phyloP scores from a whole-genome alignment of 169 alveolate genomes.

The Miamiensis avidus region DNA sequence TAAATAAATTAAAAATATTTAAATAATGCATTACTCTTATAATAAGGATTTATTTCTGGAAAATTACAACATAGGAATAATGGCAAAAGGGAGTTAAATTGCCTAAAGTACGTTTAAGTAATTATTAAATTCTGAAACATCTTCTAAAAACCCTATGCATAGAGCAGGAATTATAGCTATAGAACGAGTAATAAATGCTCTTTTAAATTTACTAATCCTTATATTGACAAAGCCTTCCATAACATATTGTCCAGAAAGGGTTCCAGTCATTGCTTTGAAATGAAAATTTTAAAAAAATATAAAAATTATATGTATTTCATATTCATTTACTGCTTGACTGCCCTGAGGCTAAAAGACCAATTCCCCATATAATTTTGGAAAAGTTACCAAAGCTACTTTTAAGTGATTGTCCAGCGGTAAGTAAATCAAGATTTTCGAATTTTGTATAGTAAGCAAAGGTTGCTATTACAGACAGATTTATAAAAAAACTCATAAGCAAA shows the following conservation, averaged over 20 bases:
- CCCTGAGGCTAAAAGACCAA: conserved; percentile 60
- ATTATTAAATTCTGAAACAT: conserved; percentile 25
- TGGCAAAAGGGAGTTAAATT: conserved; percentile 59
- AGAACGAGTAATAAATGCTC: conserved; percentile 45
- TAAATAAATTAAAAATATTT: too few relatives aligned
- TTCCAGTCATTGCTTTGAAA: conserved; percentile 48
- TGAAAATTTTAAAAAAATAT: neutral
- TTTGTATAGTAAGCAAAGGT: conserved; percentile 53
- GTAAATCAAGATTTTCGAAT: conserved; percentile 24
- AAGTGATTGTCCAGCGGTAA: conserved; percentile 46
- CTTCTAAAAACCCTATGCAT: conserved; percentile 35
- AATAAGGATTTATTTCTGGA: conserved; percentile 15
- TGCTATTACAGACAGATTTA: conserved; percentile 37
- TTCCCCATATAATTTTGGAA: conserved; percentile 54
- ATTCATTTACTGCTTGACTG: conserved; percentile 22
- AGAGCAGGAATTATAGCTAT: conserved; percentile 60
- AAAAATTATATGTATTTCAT: neutral
- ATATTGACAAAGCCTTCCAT: conserved; percentile 55
- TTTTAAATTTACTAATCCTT: conserved; percentile 31
- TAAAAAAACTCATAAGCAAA: conserved; percentile 40
- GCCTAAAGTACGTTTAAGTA: conserved; percentile 45
- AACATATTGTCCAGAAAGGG: conserved; percentile 53
- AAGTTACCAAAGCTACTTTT: conserved; percentile 43
- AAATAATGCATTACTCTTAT: conserved; percentile 1
- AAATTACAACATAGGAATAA: conserved; percentile 50